Evolutionary conservation across 192 early-diverging fungal genomes (phyloP).

Genomic region (Coemansia sp.): DNA sequence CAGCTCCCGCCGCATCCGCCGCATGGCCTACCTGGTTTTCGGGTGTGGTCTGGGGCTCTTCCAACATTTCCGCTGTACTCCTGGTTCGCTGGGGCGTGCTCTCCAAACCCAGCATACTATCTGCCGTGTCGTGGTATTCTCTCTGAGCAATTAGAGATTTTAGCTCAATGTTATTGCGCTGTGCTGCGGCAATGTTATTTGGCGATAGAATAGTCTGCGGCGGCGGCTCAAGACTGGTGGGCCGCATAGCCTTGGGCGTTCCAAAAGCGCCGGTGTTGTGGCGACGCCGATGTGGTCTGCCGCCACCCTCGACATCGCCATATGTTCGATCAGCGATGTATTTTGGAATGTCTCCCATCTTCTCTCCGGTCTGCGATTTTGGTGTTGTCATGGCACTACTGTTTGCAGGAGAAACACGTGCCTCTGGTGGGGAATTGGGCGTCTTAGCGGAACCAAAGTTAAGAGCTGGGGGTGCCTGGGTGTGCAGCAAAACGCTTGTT

Average conservation of each 20-base stretch:
- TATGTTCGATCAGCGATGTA: constrained; percentile 34
- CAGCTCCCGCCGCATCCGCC: constrained; percentile 19
- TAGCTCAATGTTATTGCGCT: constrained; percentile 15
- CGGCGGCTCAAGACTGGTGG: constrained; percentile 13
- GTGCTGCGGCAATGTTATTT: constrained; percentile 35
- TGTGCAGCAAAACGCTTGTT: constrained; percentile 6
- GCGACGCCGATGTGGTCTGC: constrained; percentile 45
- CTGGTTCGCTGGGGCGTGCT: constrained; percentile 21
- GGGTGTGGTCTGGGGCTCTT: constrained; percentile 28
- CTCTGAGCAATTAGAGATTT: constrained; percentile 1
- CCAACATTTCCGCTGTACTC: background rate
- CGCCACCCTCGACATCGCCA: constrained; percentile 44
- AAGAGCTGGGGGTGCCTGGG: constrained; percentile 20
- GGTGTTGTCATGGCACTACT: constrained; percentile 33
- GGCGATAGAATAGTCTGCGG: constrained; percentile 47
- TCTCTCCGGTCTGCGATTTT: constrained; percentile 25
- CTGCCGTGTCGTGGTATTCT: background rate
- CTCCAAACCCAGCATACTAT: background rate
- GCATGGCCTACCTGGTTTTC: constrained; percentile 40
- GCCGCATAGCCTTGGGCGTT: constrained; percentile 18
- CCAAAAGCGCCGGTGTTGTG: constrained; percentile 13
- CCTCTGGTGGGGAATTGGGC: background rate
- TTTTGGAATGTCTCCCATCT: constrained; percentile 11
- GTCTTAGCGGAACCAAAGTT: constrained; percentile 5
- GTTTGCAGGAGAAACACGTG: background rate